A percentile compares a stretch with the other conserved stretches of the same genome.
phyloP scores from a whole-genome alignment of 352 stramenopile species.

The Phytopythium cucurbitacearum region DNA sequence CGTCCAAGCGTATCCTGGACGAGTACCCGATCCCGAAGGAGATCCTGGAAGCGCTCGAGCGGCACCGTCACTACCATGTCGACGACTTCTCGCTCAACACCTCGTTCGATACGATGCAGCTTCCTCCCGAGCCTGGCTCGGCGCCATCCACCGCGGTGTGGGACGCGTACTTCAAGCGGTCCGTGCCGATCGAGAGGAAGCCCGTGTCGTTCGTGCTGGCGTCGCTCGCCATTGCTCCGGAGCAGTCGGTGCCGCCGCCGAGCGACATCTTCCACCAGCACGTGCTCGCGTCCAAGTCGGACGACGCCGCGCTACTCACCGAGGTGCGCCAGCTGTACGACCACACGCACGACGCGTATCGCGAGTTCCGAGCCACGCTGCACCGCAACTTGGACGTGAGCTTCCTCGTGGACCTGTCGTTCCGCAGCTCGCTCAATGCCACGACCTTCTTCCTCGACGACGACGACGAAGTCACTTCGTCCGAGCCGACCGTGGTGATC shows the following conservation, averaged over 20 bases:
- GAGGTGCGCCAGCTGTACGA: conserved; percentile 66
- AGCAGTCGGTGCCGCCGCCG: conserved; percentile 39
- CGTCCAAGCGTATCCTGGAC: conserved; percentile 62
- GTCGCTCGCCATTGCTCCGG: conserved; percentile 42
- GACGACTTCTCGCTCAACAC: conserved; percentile 53
- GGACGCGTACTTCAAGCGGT: conserved; percentile 59
- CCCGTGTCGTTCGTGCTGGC: conserved; percentile 67
- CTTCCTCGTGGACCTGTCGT: conserved; percentile 63
- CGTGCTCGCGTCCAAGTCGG: conserved; percentile 26
- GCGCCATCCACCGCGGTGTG: conserved; percentile 19
- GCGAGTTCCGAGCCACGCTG: conserved; percentile 48
- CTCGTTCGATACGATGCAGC: conserved; percentile 44
- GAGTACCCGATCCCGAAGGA: conserved; percentile 72
- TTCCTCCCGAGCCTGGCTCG: conserved; percentile 4
- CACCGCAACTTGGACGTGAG: conserved; percentile 58
- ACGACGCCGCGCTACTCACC: conserved; percentile 54
- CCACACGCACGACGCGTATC: conserved; percentile 55
- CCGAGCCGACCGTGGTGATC: conserved; percentile 38
- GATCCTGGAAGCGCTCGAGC: conserved; percentile 56
- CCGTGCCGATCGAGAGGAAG: conserved; percentile 55
- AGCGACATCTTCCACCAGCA: conserved; percentile 70
- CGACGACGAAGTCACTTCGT: conserved; percentile 21
- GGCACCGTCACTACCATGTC: conserved; percentile 58
- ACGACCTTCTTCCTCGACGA: conserved; percentile 58
- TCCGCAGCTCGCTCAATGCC: conserved; percentile 62